Evolutionary conservation across 2,329 filamentous ascomycete genomes (phyloP).

Genomic region (Ilyonectria destructans): DNA sequence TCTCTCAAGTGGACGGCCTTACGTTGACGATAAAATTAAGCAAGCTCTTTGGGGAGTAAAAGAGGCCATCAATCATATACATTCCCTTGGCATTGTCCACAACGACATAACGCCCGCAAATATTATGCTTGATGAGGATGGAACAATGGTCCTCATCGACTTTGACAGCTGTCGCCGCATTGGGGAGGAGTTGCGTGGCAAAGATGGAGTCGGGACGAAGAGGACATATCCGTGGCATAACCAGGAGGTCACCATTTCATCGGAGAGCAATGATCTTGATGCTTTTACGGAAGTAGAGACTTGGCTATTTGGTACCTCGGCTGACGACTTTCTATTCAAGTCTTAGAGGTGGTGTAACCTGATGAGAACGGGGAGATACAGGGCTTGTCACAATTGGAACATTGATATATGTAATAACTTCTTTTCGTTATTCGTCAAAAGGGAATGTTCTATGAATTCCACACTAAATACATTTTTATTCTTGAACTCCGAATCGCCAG

Average conservation of each 20-base stretch:
- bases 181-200: background rate
- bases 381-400: background rate
- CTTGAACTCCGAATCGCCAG: slow-evolving; percentile 7
- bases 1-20: slow-evolving; percentile 5
- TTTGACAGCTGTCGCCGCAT: slow-evolving; percentile 10
- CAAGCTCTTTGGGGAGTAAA: background rate
- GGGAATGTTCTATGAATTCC: background rate
- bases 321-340: background rate
- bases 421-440: background rate
- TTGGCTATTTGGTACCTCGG: slow-evolving; percentile 5
- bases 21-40: slow-evolving; percentile 7
- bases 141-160: slow-evolving; percentile 8
- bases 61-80: slow-evolving; percentile 11
- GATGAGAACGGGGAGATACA: background rate
- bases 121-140: slow-evolving; percentile 10
- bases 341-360: background rate
- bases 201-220: slow-evolving; percentile 4
- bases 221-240: slow-evolving; percentile 2
- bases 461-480: slow-evolving; percentile 32
- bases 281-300: slow-evolving; percentile 3
- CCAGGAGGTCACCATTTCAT: background rate
- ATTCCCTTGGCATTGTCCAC: slow-evolving; percentile 15
- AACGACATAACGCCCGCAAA: slow-evolving; percentile 20
- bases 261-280: background rate
- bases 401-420: background rate